These are phyloP conservation scores for rapeseed (Brassica napus) DNA, from an alignment of 345 rosid genomes.

Conservation along the genomic window DNA sequence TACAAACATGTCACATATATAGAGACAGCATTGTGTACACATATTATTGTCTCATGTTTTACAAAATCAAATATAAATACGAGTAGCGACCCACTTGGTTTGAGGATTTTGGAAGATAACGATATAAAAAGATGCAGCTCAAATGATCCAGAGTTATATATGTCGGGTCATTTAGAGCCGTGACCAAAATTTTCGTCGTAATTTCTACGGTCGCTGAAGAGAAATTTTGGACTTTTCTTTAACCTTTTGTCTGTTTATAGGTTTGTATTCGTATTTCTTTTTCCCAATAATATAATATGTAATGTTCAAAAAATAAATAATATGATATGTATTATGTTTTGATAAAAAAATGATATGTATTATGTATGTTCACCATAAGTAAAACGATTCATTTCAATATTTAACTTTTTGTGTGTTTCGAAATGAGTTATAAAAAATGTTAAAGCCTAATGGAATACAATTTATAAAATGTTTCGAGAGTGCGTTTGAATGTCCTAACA, in stretches of 20 bases:
- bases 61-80: slow-evolving; percentile 9
- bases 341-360: no score
- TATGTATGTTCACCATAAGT: no score
- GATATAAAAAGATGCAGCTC: slow-evolving; percentile 33
- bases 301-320: background rate
- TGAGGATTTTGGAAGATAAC: slow-evolving; percentile 25
- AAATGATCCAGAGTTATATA: slow-evolving; percentile 33
- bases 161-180: slow-evolving; percentile 45
- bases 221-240: slow-evolving; percentile 30
- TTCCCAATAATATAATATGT: background rate
- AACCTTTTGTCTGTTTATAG: slow-evolving; percentile 24
- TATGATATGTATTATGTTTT: no score
- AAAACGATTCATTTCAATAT: no score
- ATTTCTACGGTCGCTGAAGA: slow-evolving; percentile 24
- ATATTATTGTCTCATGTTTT: slow-evolving; percentile 14
- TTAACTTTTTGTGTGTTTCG: no score
- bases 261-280: background rate
- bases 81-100: slow-evolving; percentile 34
- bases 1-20: slow-evolving; percentile 41
- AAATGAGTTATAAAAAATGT: background rate
- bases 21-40: slow-evolving; percentile 31
- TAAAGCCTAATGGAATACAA: slow-evolving; percentile 1
- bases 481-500: slow-evolving; percentile 27
- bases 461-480: slow-evolving; percentile 18
- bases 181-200: slow-evolving; percentile 37